Base-by-base conservation (phyloP, 768 basidiomycete genomes). In the Suillus americanus region DNA sequence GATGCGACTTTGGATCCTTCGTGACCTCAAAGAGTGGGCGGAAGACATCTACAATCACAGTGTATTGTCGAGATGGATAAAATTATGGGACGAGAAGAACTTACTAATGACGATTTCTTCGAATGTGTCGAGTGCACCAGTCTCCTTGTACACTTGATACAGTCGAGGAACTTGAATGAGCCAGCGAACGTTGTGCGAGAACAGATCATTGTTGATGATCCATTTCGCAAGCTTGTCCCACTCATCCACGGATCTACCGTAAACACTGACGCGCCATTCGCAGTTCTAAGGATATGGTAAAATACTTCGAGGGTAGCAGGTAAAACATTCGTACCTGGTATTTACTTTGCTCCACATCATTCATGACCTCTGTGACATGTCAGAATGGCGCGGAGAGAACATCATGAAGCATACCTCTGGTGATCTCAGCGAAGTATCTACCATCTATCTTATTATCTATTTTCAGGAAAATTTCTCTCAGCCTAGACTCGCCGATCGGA, bases 181-280 rank as follows among this genome's bases (percentile, higher is more conserved):
- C 97, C 97, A 99, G 61, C 97, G 87, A 45, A 99, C 95, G 72
- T 99, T 99, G 77, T 99, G 96, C 3, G 96, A 98, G 76, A 85
- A 92, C 5, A 99, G 82, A 75, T 97, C 95, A 81, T 98, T 86
- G 73, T 92, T 85, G 74, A 97, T 87, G 64, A 99, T 89, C 97
- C 97, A 99, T 81, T 90, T 91, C 20, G 97, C 97, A 7, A 99
- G 82, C 72, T 98, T 98, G 81, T 99, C 97, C 97, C 97, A 99
- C 79, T 99, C 97, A 64, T 87, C 83, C 13, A 76, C 68, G 3
- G 83, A 84, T 63, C 94, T 86, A 3, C 96, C 97, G 69, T 99
- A 99, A 66, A 99, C 92, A 67, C 94, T 97, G 63, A 99, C 85
- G 5, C 97, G 88, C 94, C 97, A 99, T 79, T 99, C 97, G 66